Evolutionary conservation across 108 stramenopile species (phyloP), one percentile per base, ranked within the genome.

Genomic region (Skeletonema grethae): DNA sequence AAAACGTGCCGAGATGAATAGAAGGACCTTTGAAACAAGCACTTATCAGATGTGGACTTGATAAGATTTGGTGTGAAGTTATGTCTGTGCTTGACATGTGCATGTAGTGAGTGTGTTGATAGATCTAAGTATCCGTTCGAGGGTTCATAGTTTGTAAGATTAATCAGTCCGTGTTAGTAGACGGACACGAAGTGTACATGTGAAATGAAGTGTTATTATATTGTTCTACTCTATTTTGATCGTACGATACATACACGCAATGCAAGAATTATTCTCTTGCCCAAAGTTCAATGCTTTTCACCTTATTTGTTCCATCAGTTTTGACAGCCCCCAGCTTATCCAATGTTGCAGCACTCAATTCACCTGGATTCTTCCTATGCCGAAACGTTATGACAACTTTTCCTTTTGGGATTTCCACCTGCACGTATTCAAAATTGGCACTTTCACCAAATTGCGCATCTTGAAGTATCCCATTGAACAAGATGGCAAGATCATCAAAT

Each of bases 351-450:
- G 0, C 9, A 65, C 57, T 43, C 50, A 80, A 74, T 11, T 50
- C 25, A 10, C 79, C 79, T 9, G 79, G 73, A 80, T 80, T 74
- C 69, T 80, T 80, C n/a, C 79, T 34, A 39, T 80, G 79, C 29
- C 56, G 62, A 13, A 80, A 66, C 12, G 69, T 70, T 32, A 80
- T 38, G 0, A 32, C 60, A 15, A 61, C 64, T 63, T 80, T 80
- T 39, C 79, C 79, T 20, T 0, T 57, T 7, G 73, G 79, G 28
- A 80, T 55, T 48, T 38, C 46, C 25, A 80, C 45, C 43, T 30
- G 28, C 34, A 22, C 22, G 32, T 31, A 60, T 9, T 73, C 73
- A 60, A 59, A 73, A 7, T 7, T 39, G 25, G 53, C 31, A 50
- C 45, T 74, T 45, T 69, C 50, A 30, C 79, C 79, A 61, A 80